phyloP scores from a whole-genome alignment of 2,329 filamentous ascomycete genomes.

The Bretziella fagacearum region DNA sequence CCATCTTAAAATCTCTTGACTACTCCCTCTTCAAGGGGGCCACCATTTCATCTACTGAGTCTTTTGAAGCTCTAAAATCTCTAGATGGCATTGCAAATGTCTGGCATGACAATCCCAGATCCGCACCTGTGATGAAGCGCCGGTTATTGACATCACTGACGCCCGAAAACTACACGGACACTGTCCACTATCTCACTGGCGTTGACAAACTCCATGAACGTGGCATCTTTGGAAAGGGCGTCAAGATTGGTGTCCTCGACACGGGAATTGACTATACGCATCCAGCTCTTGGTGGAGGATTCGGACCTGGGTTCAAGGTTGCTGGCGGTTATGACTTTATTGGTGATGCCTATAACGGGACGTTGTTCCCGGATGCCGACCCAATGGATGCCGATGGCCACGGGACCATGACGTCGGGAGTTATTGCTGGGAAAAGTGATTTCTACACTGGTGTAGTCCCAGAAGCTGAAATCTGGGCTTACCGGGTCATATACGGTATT shows the following conservation, averaged over 20 bases:
- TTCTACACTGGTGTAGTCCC: constrained; percentile 18
- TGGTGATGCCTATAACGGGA: constrained; percentile 34
- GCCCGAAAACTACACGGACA: constrained; percentile 26
- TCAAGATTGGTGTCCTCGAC: constrained; percentile 25
- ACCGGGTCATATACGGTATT: constrained; percentile 10
- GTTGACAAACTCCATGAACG: constrained; percentile 24
- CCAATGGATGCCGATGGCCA: constrained; percentile 18
- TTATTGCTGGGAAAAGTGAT: constrained; percentile 15
- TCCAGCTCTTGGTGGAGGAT: constrained; percentile 46
- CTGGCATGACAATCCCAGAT: constrained; percentile 19
- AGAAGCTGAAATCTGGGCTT: constrained; percentile 16
- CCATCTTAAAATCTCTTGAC: constrained; percentile 2
- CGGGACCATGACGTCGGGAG: constrained; percentile 23
- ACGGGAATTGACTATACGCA: constrained; percentile 31
- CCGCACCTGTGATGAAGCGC: no score
- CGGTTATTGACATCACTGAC: constrained; percentile 26
- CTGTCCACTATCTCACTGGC: constrained; percentile 23
- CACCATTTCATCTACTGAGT: constrained; percentile 21
- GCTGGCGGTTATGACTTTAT: constrained; percentile 40
- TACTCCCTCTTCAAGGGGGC: constrained; percentile 23
- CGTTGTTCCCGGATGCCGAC: constrained; percentile 7
- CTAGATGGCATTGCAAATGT: constrained; percentile 24
- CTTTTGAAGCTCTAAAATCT: constrained; percentile 21
- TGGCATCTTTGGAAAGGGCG: constrained; percentile 24
- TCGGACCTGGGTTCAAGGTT: constrained; percentile 41